Conservation (phyloP, 2,329 filamentous ascomycete species). For the Penicillium rolfsii region DNA sequence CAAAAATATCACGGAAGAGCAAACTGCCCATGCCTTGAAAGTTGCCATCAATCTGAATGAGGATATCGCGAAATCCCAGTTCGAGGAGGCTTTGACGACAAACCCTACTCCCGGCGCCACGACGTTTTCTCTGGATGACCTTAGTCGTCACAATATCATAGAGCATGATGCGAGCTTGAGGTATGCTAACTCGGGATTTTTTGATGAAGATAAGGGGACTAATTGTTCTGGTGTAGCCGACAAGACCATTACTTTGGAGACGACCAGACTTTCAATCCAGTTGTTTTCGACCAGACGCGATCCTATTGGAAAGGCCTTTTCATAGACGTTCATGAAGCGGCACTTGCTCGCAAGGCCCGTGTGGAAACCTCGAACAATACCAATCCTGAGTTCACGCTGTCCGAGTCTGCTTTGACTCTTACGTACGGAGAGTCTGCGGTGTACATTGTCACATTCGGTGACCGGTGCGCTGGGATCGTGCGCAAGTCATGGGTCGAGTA, state of each 20-base stretch:
- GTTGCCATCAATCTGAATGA: not conserved
- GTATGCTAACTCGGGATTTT: not conserved
- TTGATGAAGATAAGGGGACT: too few species aligned
- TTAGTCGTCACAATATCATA: not conserved
- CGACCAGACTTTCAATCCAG: slow-evolving; percentile 8
- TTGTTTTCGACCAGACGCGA: slow-evolving; percentile 11
- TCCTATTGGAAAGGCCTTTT: slow-evolving; percentile 2
- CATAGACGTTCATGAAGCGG: slow-evolving; percentile 1
- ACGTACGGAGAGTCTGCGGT: not conserved
- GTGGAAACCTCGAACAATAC: not conserved
- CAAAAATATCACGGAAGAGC: not conserved
- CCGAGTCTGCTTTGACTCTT: not conserved
- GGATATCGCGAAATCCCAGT: not conserved
- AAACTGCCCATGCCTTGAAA: not conserved
- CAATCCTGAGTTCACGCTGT: not conserved
- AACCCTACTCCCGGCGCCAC: not conserved
- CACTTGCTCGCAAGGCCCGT: slow-evolving; percentile 4
- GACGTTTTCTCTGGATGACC: slow-evolving; percentile 3
- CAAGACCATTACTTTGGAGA: slow-evolving; percentile 12
- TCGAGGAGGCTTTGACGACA: not conserved
- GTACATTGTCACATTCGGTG: not conserved
- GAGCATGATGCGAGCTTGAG: slow-evolving; percentile 5
- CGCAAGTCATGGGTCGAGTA: not conserved
- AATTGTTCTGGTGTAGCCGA: not conserved
- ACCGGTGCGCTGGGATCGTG: not conserved